A percentile compares a stretch with the other conserved stretches of the same genome.
phyloP scores from a whole-genome alignment of 163 green algal genomes.

The Chloromonas sp. region DNA sequence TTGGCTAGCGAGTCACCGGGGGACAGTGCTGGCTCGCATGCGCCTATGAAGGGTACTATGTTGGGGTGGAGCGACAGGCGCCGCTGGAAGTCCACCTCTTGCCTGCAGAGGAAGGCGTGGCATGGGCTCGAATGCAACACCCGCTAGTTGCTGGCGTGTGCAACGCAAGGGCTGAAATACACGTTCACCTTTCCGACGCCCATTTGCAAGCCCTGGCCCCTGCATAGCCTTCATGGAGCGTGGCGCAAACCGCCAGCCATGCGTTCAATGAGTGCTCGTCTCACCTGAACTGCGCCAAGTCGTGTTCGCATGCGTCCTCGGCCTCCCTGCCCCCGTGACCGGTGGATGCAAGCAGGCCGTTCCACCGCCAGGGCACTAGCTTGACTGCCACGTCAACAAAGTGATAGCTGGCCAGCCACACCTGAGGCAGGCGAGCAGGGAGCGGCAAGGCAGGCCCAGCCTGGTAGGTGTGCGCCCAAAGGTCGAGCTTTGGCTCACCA shows the following conservation, averaged over 20 bases:
- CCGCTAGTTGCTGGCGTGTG: background rate
- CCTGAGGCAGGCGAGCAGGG: background rate
- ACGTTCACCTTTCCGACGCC: background rate
- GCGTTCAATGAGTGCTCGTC: background rate
- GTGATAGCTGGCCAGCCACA: slow-evolving; percentile 3
- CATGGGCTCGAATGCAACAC: background rate
- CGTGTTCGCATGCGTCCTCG: background rate
- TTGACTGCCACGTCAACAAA: slow-evolving; percentile 9
- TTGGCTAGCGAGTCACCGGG: too few relatives aligned
- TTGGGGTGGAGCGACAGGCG: slow-evolving; percentile 26
- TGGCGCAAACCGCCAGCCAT: background rate
- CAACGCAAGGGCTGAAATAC: background rate
- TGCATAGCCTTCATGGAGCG: background rate
- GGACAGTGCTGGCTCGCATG: slow-evolving; percentile 14
- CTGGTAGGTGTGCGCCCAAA: too few relatives aligned
- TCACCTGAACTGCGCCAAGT: background rate
- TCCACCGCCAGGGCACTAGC: background rate
- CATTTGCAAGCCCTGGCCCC: background rate
- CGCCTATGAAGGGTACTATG: slow-evolving; percentile 49
- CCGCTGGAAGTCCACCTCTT: slow-evolving; percentile 31
- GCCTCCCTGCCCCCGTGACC: background rate
- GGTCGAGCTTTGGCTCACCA: background rate
- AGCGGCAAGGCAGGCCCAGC: background rate
- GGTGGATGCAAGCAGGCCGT: background rate
- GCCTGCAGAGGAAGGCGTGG: background rate